Base-by-base conservation (phyloP, 768 basidiomycete genomes). In the Pisolithus marmoratus region DNA sequence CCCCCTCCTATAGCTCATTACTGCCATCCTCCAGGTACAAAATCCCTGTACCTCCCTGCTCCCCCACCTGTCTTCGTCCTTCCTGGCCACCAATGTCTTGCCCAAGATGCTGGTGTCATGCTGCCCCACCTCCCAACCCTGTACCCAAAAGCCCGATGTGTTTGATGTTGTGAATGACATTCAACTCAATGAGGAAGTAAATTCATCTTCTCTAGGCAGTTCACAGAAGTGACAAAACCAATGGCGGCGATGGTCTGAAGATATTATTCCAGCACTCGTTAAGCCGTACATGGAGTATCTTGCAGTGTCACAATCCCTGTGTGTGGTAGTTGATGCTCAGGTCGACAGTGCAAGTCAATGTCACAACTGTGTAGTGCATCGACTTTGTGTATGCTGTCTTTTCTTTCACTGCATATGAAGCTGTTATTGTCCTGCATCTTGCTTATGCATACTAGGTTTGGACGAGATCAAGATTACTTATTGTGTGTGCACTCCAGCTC, bases 401-500 rank as follows among this genome's bases (percentile, higher is more conserved):
- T 40, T 40, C 38, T 40, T 40, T 40, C n/a, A 40, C 38, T 17
- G 7, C n/a, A n/a, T 40, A 17, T 40, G 3, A 40, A 14, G 20
- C 20, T n/a, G 7, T 40, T n/a, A n/a, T n/a, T n/a, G n/a, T n/a
- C n/a, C n/a, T n/a, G n/a, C n/a, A n/a, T n/a, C n/a, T n/a, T n/a
- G 38, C 26, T 26, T 26, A 26, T 26, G 26, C 7, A 4, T 26
- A 40, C 38, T 22, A 57, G 55, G 26, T 20, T 27, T 57, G 36
- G 48, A 55, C 44, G 40, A 48, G 17, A 44, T 54, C 2, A 14
- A n/a, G 12, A 54, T 57, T 36, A 27, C 19, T 15, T 15, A 29
- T 24, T 66, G 54, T 50, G 5, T 38, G 12, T 62, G 51, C 55
- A 50, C 34, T 6, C 50, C 52, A 47, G 62, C 52, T 2, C 53